Conservation (phyloP, 345 rosid genomes). For the Salix udensis region DNA sequence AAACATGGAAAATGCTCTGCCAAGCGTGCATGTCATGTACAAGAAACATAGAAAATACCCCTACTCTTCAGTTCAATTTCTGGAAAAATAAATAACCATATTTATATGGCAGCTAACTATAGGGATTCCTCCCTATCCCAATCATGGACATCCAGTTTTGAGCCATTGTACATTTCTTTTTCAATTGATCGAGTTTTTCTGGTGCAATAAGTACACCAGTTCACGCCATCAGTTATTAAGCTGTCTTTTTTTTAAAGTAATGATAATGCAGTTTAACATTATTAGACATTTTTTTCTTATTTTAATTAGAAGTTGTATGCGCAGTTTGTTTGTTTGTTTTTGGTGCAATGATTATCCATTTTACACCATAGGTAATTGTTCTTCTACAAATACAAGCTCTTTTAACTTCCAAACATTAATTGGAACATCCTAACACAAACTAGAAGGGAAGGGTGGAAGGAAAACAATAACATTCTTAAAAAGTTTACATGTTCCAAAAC, state of each 20-base stretch:
- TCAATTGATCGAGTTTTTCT: not conserved
- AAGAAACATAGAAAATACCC: not conserved
- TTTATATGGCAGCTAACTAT: not conserved
- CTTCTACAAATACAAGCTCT: not conserved
- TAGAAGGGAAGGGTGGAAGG: not conserved
- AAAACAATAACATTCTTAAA: not conserved
- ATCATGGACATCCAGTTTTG: conserved; percentile 6
- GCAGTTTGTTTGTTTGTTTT: not conserved
- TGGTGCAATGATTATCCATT: not conserved
- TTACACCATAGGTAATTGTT: not conserved
- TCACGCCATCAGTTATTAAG: not conserved
- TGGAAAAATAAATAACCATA: not conserved
- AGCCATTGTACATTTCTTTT: not conserved
- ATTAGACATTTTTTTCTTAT: not conserved
- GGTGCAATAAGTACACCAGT: not conserved
- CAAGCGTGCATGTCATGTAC: not conserved
- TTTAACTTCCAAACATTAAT: not conserved
- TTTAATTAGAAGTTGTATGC: not conserved
- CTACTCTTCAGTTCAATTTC: not conserved
- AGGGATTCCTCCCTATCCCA: conserved; percentile 4
- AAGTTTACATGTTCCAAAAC: not conserved
- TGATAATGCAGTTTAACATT: not conserved
- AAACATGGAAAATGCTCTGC: conserved; percentile 19
- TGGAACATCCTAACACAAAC: not conserved
- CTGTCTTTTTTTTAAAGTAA: not conserved